Evolutionary conservation across 2,329 filamentous ascomycete genomes (phyloP), one percentile per base, ranked within the genome.

Genomic region (Elsinoe perseae): DNA sequence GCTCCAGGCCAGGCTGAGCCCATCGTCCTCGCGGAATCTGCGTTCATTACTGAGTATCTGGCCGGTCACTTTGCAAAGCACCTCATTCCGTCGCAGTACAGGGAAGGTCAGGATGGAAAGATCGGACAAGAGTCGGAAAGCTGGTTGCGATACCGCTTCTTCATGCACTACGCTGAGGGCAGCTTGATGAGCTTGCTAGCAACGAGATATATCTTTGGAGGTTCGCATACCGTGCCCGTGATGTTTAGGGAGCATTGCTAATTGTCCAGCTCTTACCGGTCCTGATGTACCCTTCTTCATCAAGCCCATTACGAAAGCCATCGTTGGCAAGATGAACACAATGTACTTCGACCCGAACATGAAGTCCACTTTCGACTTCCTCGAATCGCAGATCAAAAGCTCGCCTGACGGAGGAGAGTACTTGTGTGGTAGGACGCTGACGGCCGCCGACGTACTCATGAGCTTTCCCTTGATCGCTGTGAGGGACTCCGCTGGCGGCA

Each of bases 121-220:
- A 66, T 82, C 12, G 79, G 80, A 5, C 78, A 72, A 3, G 82
- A 85, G 69, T 81, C 75, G 0, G 81, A 84, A 62, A 72, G 75
- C 59, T 85, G 80, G 78, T 65, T 82, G 65, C 73, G 81, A 40
- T 82, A 83, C 64, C 74, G 77, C 65, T 87, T 89, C 67, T 82
- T 82, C 62, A 81, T 95, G 77, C 86, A 95, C 68, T 96, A 91
- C 70, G 78, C 82, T 4, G 92, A 96, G 72, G 92, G 91, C 9
- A 88, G 81, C 59, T 72, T 96, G 59, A 93, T 95, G 85, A 80
- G 82, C 0, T 74, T 83, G 48, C 69, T 93, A 60, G 71, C 91
- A 1, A 70, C 88, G 59, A 73, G 77, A 12, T 66, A 93, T 14
- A 72, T 95, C 23, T 73, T 86, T 18, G 66, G 77, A 44, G 73